Percentiles rank a stretch among this genome's conserved stretches.
Conservation (phyloP, 2,329 filamentous ascomycete genomes). For the Uncinocarpus reesii region DNA sequence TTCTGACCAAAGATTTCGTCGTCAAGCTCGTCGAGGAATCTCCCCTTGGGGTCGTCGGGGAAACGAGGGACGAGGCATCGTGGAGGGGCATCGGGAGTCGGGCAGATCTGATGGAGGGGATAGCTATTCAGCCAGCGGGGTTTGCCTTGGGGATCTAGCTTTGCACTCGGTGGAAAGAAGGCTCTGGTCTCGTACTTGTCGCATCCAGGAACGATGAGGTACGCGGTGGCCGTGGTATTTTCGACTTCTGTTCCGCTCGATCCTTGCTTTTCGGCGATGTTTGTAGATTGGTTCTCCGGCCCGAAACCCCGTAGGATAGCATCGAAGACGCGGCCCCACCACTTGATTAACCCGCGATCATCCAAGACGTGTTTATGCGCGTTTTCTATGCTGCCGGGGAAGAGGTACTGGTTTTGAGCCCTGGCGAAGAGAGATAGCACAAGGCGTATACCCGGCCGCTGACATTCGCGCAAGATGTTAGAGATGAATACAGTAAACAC, state of each 20-base stretch:
- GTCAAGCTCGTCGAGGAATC: slow-evolving; percentile 81
- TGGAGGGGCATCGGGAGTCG: slow-evolving; percentile 58
- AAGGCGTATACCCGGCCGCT: slow-evolving; percentile 55
- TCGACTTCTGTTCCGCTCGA: slow-evolving; percentile 29
- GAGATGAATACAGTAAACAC: slow-evolving; percentile 66
- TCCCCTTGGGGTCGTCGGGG: slow-evolving; percentile 88
- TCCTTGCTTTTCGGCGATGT: slow-evolving; percentile 18
- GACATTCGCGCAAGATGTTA: slow-evolving; percentile 59
- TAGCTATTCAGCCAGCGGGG: slow-evolving; percentile 51
- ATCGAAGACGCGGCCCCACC: slow-evolving; percentile 88
- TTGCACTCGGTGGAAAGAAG: slow-evolving; percentile 55
- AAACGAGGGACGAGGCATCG: slow-evolving; percentile 81
- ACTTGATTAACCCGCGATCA: slow-evolving; percentile 78
- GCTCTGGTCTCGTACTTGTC: slow-evolving; percentile 70
- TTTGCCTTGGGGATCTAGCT: slow-evolving; percentile 29
- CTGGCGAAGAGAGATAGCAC: slow-evolving; percentile 86
- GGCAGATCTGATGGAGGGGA: slow-evolving; percentile 63
- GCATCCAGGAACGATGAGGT: slow-evolving; percentile 77
- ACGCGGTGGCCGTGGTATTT: slow-evolving; percentile 52
- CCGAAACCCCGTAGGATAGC: slow-evolving; percentile 51
- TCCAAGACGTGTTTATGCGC: slow-evolving; percentile 79
- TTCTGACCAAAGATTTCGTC: slow-evolving; percentile 53
- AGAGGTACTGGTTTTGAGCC: slow-evolving; percentile 86
- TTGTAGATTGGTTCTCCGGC: slow-evolving; percentile 32
- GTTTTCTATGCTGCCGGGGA: slow-evolving; percentile 83